These are phyloP conservation scores for Cucumis cinereus DNA, from an alignment of 306 rosid species.

Conservation along the genomic window DNA sequence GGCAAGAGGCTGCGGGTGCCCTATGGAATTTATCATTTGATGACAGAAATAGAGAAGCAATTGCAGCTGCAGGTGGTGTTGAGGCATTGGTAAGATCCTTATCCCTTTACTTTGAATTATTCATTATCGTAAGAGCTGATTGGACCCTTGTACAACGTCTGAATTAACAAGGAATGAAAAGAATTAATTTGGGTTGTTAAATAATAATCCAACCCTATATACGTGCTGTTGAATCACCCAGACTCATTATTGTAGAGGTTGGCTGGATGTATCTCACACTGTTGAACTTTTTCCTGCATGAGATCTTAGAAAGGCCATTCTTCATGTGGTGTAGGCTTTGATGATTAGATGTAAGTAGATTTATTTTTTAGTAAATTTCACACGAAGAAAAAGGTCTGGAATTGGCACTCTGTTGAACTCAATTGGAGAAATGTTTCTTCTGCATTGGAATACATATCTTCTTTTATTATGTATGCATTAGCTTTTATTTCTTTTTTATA, in stretches of 20 bases:
- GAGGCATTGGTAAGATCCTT: conserved; percentile 78
- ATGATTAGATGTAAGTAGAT: background rate
- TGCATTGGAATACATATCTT: background rate
- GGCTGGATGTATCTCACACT: background rate
- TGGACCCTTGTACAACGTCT: background rate
- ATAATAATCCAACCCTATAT: background rate
- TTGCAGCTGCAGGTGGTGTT: conserved; percentile 94
- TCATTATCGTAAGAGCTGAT: background rate
- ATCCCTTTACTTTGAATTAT: background rate
- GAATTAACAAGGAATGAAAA: background rate
- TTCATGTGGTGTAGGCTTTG: background rate
- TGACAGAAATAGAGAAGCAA: conserved; percentile 96
- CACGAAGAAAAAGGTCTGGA: background rate
- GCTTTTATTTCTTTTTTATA: no score
- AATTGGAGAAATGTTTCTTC: background rate
- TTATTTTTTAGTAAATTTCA: background rate
- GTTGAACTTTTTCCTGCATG: background rate
- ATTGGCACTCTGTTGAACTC: background rate
- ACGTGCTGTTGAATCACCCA: background rate
- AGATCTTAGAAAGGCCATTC: background rate
- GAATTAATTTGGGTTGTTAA: background rate
- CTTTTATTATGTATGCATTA: background rate
- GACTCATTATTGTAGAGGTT: background rate
- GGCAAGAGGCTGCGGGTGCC: conserved; percentile 99
- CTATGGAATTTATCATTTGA: conserved; percentile 98